Percentiles rank a stretch among this genome's conserved stretches.
These are phyloP conservation scores for Aspergillus alliaceus DNA, from an alignment of 2,329 filamentous ascomycete species.

Conservation along the genomic window DNA sequence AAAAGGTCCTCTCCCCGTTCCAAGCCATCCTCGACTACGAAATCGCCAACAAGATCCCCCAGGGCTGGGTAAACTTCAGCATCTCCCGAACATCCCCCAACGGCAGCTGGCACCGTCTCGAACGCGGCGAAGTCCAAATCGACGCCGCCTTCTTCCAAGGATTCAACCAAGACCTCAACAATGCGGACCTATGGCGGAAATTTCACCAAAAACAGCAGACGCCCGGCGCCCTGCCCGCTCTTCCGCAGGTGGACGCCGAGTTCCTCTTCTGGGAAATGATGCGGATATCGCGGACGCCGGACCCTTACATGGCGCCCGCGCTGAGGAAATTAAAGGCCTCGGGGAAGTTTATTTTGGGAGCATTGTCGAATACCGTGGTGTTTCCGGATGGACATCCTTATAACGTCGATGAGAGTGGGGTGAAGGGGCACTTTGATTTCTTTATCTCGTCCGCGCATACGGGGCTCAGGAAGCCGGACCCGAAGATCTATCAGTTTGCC, in stretches of 20 bases:
- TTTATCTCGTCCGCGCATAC: slow-evolving; percentile 86
- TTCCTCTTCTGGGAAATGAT: slow-evolving; percentile 92
- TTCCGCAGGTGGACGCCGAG: slow-evolving; percentile 74
- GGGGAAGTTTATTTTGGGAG: slow-evolving; percentile 70
- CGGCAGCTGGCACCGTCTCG: slow-evolving; percentile 85
- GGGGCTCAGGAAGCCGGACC: slow-evolving; percentile 83
- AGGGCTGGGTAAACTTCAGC: slow-evolving; percentile 88
- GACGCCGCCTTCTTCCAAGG: slow-evolving; percentile 71
- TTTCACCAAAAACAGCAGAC: slow-evolving; percentile 48
- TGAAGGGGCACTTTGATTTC: slow-evolving; percentile 74
- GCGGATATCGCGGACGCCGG: slow-evolving; percentile 65
- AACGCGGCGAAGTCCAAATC: slow-evolving; percentile 77
- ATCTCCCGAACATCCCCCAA: slow-evolving; percentile 75
- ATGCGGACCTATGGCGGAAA: slow-evolving; percentile 65
- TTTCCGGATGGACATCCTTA: slow-evolving; percentile 76
- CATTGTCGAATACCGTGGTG: slow-evolving; percentile 85
- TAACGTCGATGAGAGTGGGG: slow-evolving; percentile 58
- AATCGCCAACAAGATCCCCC: slow-evolving; percentile 69
- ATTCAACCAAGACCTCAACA: slow-evolving; percentile 73
- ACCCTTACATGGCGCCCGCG: slow-evolving; percentile 88
- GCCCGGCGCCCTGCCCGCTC: slow-evolving; percentile 50
- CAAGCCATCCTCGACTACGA: slow-evolving; percentile 94
- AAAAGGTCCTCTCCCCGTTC: slow-evolving; percentile 83
- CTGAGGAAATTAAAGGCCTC: slow-evolving; percentile 66
- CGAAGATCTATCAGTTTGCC: slow-evolving; percentile 74